Evolutionary conservation across 495 filamentous ascomycete species (phyloP).

Genomic region (Aspergillus wentii): DNA sequence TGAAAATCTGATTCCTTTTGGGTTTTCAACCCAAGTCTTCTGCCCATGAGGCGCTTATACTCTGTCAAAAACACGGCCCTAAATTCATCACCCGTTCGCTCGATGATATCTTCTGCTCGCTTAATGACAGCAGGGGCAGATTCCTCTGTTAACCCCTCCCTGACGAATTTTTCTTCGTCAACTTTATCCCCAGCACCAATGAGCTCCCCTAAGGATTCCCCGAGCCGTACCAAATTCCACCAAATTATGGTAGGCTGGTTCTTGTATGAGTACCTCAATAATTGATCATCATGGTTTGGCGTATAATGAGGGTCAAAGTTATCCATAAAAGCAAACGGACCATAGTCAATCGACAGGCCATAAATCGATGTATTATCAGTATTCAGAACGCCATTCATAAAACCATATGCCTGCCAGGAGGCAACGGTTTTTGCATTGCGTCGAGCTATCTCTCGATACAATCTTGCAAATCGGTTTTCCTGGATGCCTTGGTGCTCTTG

Average conservation of each 20-base stretch:
- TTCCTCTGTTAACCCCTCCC: conserved; percentile 65
- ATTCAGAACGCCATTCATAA: conserved; percentile 96
- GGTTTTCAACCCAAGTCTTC: conserved; percentile 67
- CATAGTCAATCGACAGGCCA: conserved; percentile 87
- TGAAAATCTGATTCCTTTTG: conserved; percentile 70
- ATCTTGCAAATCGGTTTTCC: conserved; percentile 79
- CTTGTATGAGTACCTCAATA: conserved; percentile 81
- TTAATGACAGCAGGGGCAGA: conserved; percentile 62
- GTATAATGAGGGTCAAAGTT: conserved; percentile 93
- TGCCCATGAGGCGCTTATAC: conserved; percentile 78
- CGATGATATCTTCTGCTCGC: conserved; percentile 78
- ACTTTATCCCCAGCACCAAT: conserved; percentile 66
- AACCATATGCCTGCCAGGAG: conserved; percentile 93
- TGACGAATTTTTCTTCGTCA: conserved; percentile 65
- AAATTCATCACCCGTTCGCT: conserved; percentile 74
- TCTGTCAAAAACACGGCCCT: conserved; percentile 78
- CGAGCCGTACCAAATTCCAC: conserved; percentile 96
- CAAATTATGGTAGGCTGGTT: conserved; percentile 96
- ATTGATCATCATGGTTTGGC: conserved; percentile 91
- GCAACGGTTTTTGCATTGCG: conserved; percentile 88
- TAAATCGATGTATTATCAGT: conserved; percentile 94
- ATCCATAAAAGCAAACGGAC: conserved; percentile 94
- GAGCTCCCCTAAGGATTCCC: conserved; percentile 85
- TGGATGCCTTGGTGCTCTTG: conserved; percentile 60
- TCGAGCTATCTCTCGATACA: conserved; percentile 83